Conservation (phyloP, 148 eudicot genomes). For the Nepenthes mirabilis region DNA sequence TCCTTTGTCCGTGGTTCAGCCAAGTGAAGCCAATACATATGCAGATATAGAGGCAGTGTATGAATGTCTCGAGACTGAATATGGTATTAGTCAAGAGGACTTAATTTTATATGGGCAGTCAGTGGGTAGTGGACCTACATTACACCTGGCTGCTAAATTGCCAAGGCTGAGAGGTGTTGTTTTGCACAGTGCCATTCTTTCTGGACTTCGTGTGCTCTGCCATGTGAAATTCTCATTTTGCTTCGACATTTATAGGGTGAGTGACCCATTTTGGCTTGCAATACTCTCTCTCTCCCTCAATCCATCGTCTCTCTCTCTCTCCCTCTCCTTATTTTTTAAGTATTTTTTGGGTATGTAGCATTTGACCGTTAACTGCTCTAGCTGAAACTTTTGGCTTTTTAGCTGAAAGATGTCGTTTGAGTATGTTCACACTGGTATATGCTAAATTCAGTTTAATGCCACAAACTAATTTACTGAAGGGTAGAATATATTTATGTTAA, state of each 20-base stretch:
- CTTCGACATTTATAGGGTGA: constrained; percentile 82
- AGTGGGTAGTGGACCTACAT: constrained; percentile 98
- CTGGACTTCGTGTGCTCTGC: constrained; percentile 96
- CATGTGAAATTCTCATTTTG: constrained; percentile 78
- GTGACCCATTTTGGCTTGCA: constrained; percentile 1
- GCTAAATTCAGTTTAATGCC: too few species aligned
- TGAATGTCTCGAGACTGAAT: constrained; percentile 89
- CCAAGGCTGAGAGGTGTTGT: constrained; percentile 98
- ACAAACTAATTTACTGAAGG: too few species aligned
- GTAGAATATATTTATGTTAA: too few species aligned
- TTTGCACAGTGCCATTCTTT: constrained; percentile 96
- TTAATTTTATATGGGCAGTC: constrained; percentile 93
- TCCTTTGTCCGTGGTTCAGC: constrained; percentile 28
- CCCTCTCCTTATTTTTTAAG: too few species aligned
- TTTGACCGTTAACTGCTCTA: too few species aligned
- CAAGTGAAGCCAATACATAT: constrained; percentile 84
- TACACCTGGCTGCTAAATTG: constrained; percentile 78
- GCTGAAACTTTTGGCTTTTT: too few species aligned
- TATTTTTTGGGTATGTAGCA: too few species aligned
- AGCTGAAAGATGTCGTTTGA: too few species aligned
- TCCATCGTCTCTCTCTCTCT: background rate
- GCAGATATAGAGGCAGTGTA: constrained; percentile 97
- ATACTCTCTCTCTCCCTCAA: background rate
- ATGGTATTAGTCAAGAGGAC: constrained; percentile 90
- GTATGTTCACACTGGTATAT: too few species aligned